Conservation (phyloP, 345 rosid species). For the Acer saccharum region DNA sequence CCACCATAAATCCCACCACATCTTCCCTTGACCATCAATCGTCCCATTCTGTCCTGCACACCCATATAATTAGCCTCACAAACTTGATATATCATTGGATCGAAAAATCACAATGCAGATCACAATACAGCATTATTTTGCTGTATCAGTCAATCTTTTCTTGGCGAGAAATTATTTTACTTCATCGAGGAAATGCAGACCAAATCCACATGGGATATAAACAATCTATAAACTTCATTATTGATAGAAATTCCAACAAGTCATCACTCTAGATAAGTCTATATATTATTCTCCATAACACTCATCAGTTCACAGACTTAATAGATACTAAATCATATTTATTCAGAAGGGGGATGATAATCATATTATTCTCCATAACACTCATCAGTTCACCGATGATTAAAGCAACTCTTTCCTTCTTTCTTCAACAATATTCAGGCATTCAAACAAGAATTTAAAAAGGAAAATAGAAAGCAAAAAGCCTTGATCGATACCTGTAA, state of each 20-base stretch:
- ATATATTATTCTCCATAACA: no score
- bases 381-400: neutral
- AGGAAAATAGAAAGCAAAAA: neutral
- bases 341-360: neutral
- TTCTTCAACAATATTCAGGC: neutral
- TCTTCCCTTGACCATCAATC: slow-evolving; percentile 92
- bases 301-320: no score
- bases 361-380: no score
- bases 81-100: neutral
- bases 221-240: neutral
- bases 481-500: slow-evolving; percentile 60
- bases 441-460: neutral
- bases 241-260: neutral
- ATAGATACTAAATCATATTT: neutral
- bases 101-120: neutral
- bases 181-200: neutral
- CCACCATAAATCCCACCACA: slow-evolving; percentile 99
- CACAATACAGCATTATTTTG: neutral
- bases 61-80: neutral
- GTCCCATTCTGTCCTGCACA: slow-evolving; percentile 87
- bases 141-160: neutral
- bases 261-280: neutral
- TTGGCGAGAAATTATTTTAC: neutral
- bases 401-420: neutral
- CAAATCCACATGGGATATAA: neutral